Percentiles rank a stretch among this genome's conserved stretches.
phyloP scores from a whole-genome alignment of 2,329 filamentous ascomycete species.

The Tolypocladium endophyticum region DNA sequence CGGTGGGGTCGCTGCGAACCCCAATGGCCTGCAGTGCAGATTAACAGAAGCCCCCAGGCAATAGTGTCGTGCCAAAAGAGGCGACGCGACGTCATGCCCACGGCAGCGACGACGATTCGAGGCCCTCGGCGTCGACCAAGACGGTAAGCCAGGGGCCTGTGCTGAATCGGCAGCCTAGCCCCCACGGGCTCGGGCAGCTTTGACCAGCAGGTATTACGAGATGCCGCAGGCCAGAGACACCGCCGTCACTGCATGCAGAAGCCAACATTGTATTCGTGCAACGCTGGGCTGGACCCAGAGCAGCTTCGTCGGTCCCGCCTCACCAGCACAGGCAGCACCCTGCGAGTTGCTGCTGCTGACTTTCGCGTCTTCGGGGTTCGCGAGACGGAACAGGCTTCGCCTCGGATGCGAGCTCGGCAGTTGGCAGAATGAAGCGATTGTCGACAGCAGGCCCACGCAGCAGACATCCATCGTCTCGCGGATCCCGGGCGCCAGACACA shows the following conservation, averaged over 20 bases:
- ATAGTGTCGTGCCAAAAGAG: background rate
- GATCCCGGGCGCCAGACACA: background rate
- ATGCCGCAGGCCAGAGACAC: constrained; percentile 2
- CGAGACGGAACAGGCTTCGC: background rate
- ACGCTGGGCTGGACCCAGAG: background rate
- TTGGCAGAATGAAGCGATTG: background rate
- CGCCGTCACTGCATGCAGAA: background rate
- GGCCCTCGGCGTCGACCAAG: background rate
- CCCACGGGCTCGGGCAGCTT: background rate
- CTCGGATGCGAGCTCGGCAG: background rate
- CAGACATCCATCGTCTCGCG: background rate
- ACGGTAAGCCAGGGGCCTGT: background rate
- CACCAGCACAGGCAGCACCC: background rate
- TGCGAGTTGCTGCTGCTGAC: background rate
- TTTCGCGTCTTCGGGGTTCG: background rate
- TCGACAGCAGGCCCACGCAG: background rate
- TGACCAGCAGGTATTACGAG: background rate
- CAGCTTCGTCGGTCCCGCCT: background rate
- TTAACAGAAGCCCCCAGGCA: background rate
- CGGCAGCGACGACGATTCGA: background rate
- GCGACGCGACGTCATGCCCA: background rate
- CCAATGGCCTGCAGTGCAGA: background rate
- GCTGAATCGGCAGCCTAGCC: background rate
- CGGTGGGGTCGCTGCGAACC: background rate
- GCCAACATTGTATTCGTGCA: background rate